Percentiles rank a stretch among this genome's conserved stretches.
Evolutionary conservation across 768 basidiomycete species (phyloP).

Genomic region (Filobasidium floriforme): DNA sequence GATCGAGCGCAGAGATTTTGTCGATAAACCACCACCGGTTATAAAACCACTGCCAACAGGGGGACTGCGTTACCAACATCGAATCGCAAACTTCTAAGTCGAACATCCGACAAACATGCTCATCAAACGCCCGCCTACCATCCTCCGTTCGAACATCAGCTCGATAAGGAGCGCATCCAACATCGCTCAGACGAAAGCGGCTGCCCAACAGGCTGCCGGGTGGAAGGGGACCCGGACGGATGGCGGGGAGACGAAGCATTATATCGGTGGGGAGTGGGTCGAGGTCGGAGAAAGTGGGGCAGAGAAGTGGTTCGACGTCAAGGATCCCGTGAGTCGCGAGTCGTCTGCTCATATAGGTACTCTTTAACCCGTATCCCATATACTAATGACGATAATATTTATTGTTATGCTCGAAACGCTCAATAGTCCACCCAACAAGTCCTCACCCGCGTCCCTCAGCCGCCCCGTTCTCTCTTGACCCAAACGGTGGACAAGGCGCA

Average conservation of each 20-base stretch:
- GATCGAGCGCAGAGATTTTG: no score
- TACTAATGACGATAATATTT: no score
- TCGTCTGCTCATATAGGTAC: background rate
- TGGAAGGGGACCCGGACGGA: constrained; percentile 83
- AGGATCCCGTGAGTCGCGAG: constrained; percentile 66
- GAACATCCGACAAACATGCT: no score
- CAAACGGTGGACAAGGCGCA: constrained; percentile 76
- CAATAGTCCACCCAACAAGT: constrained; percentile 78
- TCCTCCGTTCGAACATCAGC: no score
- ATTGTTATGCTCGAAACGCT: background rate
- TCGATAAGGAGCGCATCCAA: no score
- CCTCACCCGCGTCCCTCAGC: constrained; percentile 82
- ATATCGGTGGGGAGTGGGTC: constrained; percentile 79
- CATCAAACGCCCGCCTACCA: no score
- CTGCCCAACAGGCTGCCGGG: constrained; percentile 15
- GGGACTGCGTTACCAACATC: no score
- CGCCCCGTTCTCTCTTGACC: constrained; percentile 69
- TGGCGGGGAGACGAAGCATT: constrained; percentile 85
- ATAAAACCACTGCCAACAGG: no score
- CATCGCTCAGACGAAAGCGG: no score
- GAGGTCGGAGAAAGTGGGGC: constrained; percentile 58
- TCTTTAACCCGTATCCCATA: background rate
- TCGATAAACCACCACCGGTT: no score
- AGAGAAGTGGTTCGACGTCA: constrained; percentile 71
- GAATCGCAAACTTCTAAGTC: no score